Evolutionary conservation across 371 early-diverging fungal species (phyloP), one percentile per base, ranked within the genome.

Genomic region (Funneliformis caledonium): DNA sequence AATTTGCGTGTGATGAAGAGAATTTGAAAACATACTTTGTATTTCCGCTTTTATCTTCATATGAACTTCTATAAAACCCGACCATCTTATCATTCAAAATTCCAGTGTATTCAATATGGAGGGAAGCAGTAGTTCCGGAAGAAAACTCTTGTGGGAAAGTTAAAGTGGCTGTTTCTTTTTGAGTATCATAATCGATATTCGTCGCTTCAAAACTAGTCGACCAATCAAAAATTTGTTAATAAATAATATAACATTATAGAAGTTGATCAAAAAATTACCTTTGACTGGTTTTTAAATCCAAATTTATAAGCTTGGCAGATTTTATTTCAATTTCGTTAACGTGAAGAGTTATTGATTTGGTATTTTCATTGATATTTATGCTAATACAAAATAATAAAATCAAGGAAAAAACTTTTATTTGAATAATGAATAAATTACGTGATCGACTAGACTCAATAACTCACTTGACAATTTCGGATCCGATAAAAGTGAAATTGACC

Each of bases 31-130:
- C 64, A 77, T 76, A 87, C 85, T 88, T 89, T 76, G 88, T 91
- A 70, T 90, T 83, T 45, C 93, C 94, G 68, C 88, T 82, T 4
- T 80, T 75, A 82, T 93, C 92, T 26, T 88, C 90, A 84, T 94
- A 96, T 10, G 85, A 84, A 67, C 90, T 89, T 56, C 96, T 89
- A 86, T 97, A 97, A 83, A 97, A 95, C 0, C 97, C 97, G 78
- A 86, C 86, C 93, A 97, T 91, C 80, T 93, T 86, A 84, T 96
- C 94, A 84, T 96, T 93, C 81, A 95, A 86, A 37, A 84, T 86
- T 14, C 95, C 96, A 43, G 85, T 86, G 85, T 92, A 97, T 68
- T 86, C 83, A 48, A 94, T 84, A 37, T 83, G 80, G 4, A 97
- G 82, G 48, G 82, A 67, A 5, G 87, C 92, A 10, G 80, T 82